Conservation (phyloP, 108 stramenopile species). For the Epipyxis sp. region DNA sequence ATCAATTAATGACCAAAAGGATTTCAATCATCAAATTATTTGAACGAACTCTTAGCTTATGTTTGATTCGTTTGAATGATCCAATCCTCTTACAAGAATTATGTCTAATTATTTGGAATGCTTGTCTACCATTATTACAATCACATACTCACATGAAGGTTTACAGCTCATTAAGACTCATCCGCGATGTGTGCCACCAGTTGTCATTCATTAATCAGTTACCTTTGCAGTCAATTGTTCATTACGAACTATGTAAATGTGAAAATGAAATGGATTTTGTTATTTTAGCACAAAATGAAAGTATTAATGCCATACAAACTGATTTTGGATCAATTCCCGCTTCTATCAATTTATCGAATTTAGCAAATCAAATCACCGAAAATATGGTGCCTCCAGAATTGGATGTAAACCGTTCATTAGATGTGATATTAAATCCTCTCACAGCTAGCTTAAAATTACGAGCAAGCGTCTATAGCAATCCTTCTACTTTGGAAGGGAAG, state of each 20-base stretch:
- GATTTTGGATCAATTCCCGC: conserved; percentile 12
- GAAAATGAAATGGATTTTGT: conserved; percentile 23
- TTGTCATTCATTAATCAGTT: background rate
- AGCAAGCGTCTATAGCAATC: background rate
- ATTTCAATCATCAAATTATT: background rate
- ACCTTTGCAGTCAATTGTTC: background rate
- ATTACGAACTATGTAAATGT: background rate
- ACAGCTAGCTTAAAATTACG: background rate
- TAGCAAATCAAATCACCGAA: too few relatives aligned
- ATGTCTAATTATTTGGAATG: conserved; percentile 1
- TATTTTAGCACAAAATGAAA: background rate
- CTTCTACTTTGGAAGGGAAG: background rate
- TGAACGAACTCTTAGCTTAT: background rate
- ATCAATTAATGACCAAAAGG: too few relatives aligned
- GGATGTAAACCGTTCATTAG: background rate
- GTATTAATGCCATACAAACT: background rate
- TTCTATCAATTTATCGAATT: background rate
- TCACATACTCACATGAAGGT: background rate
- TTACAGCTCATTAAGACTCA: background rate
- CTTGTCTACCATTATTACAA: background rate
- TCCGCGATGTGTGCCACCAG: background rate
- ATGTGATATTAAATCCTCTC: background rate
- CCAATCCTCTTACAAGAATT: background rate
- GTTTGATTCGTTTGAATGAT: background rate
- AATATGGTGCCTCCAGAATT: background rate